Percentiles rank a stretch among this genome's conserved stretches.
Conservation (phyloP, 192 early-diverging fungal species). For the Obelidium mucronatum region DNA sequence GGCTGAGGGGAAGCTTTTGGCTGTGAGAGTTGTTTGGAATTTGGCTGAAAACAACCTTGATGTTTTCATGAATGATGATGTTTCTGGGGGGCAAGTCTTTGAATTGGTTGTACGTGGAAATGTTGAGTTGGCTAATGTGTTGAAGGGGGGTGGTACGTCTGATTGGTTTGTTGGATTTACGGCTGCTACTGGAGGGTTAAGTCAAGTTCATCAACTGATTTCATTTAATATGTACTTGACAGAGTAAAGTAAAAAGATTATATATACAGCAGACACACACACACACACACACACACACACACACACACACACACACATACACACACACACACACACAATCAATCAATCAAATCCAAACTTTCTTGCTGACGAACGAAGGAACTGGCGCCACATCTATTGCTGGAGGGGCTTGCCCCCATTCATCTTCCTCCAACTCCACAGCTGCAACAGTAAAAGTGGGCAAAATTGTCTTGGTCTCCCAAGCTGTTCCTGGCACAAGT, state of each 20-base stretch:
- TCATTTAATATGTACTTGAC: background rate
- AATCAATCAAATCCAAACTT: no score
- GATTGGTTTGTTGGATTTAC: background rate
- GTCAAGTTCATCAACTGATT: slow-evolving; percentile 16
- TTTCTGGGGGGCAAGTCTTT: background rate
- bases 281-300: no score
- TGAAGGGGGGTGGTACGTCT: background rate
- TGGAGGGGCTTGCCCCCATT: background rate
- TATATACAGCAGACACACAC: no score
- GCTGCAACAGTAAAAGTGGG: background rate
- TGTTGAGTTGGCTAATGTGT: background rate
- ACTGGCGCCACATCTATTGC: background rate
- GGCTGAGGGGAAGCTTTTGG: background rate
- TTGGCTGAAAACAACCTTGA: background rate
- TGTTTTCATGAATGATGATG: slow-evolving; percentile 10
- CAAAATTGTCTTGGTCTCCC: background rate
- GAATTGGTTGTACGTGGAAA: background rate
- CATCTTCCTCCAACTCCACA: background rate
- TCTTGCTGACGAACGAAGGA: background rate
- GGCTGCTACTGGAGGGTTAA: slow-evolving; percentile 19
- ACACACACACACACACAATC: no score
- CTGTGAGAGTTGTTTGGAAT: slow-evolving; percentile 1
- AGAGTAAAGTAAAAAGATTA: background rate
- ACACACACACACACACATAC: no score
- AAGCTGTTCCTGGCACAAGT: background rate